Evolutionary conservation across 805 yeast species (phyloP).

Genomic region (Metschnikowia proteae): DNA sequence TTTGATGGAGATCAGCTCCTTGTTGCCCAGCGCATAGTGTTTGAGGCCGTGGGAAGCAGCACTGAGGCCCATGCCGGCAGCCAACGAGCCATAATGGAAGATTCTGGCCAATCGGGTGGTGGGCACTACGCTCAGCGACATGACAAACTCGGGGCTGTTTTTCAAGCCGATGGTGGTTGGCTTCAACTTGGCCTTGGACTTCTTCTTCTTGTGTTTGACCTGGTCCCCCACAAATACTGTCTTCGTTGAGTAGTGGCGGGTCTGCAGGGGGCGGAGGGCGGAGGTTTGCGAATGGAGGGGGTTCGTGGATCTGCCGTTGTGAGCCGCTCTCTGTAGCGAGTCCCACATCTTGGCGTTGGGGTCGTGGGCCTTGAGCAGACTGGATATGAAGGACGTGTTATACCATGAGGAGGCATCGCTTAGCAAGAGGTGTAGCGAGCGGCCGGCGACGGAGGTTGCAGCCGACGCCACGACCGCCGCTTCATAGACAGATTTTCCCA

Average conservation of each 20-base stretch:
- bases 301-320: not conserved
- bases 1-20: slow-evolving; percentile 45
- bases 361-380: slow-evolving; percentile 22
- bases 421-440: slow-evolving; percentile 16
- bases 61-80: slow-evolving; percentile 86
- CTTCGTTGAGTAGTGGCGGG: slow-evolving; percentile 12
- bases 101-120: slow-evolving; percentile 81
- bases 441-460: slow-evolving; percentile 20
- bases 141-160: slow-evolving; percentile 33
- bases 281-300: not conserved
- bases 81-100: slow-evolving; percentile 88
- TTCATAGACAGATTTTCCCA: slow-evolving; percentile 20
- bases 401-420: slow-evolving; percentile 22
- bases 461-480: slow-evolving; percentile 26
- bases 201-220: slow-evolving; percentile 7
- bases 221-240: slow-evolving; percentile 11
- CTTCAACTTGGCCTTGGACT: slow-evolving; percentile 11
- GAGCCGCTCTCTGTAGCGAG: slow-evolving; percentile 8
- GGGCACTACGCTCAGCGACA: slow-evolving; percentile 74
- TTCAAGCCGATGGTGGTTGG: slow-evolving; percentile 19
- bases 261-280: not conserved
- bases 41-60: slow-evolving; percentile 75
- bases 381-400: slow-evolving; percentile 19
- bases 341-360: slow-evolving; percentile 24
- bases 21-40: slow-evolving; percentile 55